phyloP scores from a whole-genome alignment of 257 asterid species.

The Scutellaria barbata region DNA sequence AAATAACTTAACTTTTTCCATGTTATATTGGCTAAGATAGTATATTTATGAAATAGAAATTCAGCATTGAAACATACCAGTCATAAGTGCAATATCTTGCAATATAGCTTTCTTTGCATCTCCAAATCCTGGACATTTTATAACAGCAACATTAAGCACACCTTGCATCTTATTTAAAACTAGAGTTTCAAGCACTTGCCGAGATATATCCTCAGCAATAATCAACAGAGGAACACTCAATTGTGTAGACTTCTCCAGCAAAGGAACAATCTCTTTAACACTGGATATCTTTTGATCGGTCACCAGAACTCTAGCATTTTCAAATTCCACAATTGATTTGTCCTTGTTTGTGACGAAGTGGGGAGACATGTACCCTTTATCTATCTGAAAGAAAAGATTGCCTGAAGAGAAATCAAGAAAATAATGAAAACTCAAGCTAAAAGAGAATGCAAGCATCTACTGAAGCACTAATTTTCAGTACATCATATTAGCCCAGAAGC shows the following conservation, averaged over 20 bases:
- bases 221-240: constrained; percentile 88
- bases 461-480: constrained; percentile 1
- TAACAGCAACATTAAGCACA: constrained; percentile 73
- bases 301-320: constrained; percentile 83
- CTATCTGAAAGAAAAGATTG: constrained; percentile 91
- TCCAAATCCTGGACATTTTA: constrained; percentile 84
- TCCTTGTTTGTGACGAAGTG: constrained; percentile 77
- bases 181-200: constrained; percentile 76
- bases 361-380: constrained; percentile 95
- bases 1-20: background rate
- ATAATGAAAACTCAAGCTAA: constrained; percentile 51
- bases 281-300: constrained; percentile 79
- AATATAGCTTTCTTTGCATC: constrained; percentile 83
- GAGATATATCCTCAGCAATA: constrained; percentile 85
- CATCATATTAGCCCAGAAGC: background rate
- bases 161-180: constrained; percentile 83
- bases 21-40: background rate
- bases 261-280: constrained; percentile 72
- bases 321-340: constrained; percentile 80
- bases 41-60: background rate
- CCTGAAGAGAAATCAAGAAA: constrained; percentile 79
- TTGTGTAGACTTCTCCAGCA: constrained; percentile 93
- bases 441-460: constrained; percentile 23
- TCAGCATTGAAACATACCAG: constrained; percentile 53
- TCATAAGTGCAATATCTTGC: constrained; percentile 95